Percentiles rank a stretch among this genome's conserved stretches.
Conservation (phyloP, 371 early-diverging fungal genomes). For the Chytridium lagenaria region DNA sequence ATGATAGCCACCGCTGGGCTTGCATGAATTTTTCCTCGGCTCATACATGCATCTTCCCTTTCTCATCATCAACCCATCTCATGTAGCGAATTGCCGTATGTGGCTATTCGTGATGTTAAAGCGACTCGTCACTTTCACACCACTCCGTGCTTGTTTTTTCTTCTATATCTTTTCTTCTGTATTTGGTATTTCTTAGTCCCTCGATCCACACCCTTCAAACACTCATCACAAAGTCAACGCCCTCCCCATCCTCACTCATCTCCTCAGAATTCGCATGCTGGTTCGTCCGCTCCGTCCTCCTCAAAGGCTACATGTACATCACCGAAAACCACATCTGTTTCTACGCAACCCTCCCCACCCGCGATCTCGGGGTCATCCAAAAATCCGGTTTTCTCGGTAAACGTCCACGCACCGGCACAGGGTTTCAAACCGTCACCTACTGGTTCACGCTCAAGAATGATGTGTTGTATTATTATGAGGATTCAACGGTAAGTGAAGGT, state of each 20-base stretch:
- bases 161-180: no score
- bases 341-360: constrained; percentile 66
- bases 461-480: constrained; percentile 66
- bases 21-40: no score
- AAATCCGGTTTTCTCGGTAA: constrained; percentile 74
- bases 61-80: no score
- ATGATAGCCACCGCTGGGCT: no score
- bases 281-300: constrained; percentile 70
- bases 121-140: no score
- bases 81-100: no score
- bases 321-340: constrained; percentile 75
- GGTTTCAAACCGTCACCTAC: constrained; percentile 57
- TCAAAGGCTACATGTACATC: constrained; percentile 74
- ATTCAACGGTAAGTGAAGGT: constrained; percentile 59
- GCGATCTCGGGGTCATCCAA: constrained; percentile 46
- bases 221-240: no score
- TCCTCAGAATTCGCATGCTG: constrained; percentile 74
- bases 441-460: constrained; percentile 75
- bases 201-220: no score
- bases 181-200: no score
- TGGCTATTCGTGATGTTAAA: no score
- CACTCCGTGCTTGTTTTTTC: no score
- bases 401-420: constrained; percentile 44
- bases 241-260: neutral
- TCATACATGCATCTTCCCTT: no score